A percentile compares a stretch with the other conserved stretches of the same genome.
phyloP scores from a whole-genome alignment of 2,329 filamentous ascomycete species.

The Cladophialophora exuberans region DNA sequence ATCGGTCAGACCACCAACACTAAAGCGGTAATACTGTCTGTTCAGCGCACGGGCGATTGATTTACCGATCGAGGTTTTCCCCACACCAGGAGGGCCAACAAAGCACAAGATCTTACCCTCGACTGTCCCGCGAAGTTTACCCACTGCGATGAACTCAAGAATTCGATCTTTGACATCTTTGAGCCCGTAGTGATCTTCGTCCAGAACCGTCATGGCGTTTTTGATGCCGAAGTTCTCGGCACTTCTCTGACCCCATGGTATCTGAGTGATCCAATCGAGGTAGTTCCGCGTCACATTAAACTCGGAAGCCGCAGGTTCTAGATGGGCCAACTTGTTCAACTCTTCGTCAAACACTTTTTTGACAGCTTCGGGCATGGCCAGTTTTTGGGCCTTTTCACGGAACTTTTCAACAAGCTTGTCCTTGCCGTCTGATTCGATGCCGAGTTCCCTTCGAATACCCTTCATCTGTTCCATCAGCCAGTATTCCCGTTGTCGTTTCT shows the following conservation, averaged over 20 bases:
- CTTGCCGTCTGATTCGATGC: conserved; percentile 96
- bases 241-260: conserved; percentile 94
- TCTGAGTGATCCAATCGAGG: conserved; percentile 96
- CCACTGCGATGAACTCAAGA: conserved; percentile 95
- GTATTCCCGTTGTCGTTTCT: conserved; percentile 95
- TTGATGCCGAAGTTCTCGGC: conserved; percentile 96
- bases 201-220: conserved; percentile 85
- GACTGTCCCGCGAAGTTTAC: conserved; percentile 93
- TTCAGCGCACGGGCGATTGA: conserved; percentile 94
- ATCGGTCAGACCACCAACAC: conserved; percentile 93
- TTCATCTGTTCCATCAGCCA: conserved; percentile 99
- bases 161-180: conserved; percentile 99
- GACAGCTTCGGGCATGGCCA: conserved; percentile 95
- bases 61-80: conserved; percentile 98
- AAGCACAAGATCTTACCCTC: conserved; percentile 99
- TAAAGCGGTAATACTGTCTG: conserved; percentile 97
- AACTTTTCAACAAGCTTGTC: conserved; percentile 98
- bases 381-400: conserved; percentile 88
- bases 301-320: conserved; percentile 94
- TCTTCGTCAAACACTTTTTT: conserved; percentile 99
- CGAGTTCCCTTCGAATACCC: conserved; percentile 91
- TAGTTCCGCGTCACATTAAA: conserved; percentile 99
- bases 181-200: conserved; percentile 94
- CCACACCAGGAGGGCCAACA: conserved; percentile 94
- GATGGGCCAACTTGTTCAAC: conserved; percentile 91